A percentile compares a stretch with the other conserved stretches of the same genome.
Conservation (phyloP, 768 basidiomycete species). For the Tricholoma bakamatsutake region DNA sequence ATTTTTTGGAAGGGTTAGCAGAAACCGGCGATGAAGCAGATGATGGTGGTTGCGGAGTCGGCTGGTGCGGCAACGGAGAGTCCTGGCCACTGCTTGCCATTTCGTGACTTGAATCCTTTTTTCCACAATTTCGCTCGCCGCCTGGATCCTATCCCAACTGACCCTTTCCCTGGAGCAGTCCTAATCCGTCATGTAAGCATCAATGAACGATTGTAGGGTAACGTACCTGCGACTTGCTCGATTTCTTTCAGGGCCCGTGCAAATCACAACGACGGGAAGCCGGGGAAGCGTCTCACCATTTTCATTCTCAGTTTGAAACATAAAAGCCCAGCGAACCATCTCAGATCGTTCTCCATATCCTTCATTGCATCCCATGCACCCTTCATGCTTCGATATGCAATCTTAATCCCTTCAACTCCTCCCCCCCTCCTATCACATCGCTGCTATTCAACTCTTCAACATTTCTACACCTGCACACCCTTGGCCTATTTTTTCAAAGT, state of each 20-base stretch:
- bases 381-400: too few species aligned
- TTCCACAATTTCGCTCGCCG: conserved; percentile 21
- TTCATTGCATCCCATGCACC: too few species aligned
- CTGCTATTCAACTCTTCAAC: too few species aligned
- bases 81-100: conserved; percentile 27
- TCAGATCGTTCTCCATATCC: background rate
- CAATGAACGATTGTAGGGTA: background rate
- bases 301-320: conserved; percentile 27
- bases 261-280: background rate
- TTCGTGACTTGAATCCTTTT: conserved; percentile 18
- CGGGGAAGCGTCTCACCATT: conserved; percentile 9
- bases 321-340: background rate
- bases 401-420: too few species aligned
- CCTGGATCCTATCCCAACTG: conserved; percentile 27
- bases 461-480: too few species aligned
- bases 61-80: conserved; percentile 37
- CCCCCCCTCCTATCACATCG: too few species aligned
- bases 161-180: background rate
- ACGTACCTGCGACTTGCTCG: conserved; percentile 7
- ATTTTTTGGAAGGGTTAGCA: conserved; percentile 31
- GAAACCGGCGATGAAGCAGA: conserved; percentile 30
- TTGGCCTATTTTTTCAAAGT: background rate
- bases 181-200: conserved; percentile 1
- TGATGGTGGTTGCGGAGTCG: conserved; percentile 33
- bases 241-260: background rate